A percentile compares a stretch with the other conserved stretches of the same genome.
Evolutionary conservation across 257 asterid species (phyloP).

Genomic region (Petunia axillaris): DNA sequence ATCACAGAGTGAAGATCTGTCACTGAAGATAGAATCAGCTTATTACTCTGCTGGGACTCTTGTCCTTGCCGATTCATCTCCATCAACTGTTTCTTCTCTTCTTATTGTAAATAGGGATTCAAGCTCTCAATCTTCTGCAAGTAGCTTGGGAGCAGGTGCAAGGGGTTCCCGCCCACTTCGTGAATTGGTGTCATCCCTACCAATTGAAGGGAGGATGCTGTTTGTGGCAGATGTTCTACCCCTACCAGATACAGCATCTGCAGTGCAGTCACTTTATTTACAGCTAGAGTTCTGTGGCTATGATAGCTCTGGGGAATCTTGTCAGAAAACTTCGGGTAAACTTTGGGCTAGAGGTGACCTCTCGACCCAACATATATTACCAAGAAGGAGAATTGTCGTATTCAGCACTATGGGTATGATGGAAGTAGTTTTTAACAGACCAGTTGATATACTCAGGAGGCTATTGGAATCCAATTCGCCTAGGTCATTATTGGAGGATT

Average conservation of each 20-base stretch:
- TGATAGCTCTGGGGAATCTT: conserved; percentile 65
- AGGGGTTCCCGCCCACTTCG: conserved; percentile 86
- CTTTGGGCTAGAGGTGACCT: conserved; percentile 96
- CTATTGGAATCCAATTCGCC: conserved; percentile 85
- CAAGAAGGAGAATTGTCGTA: conserved; percentile 79
- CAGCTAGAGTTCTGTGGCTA: conserved; percentile 68
- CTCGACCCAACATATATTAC: conserved; percentile 85
- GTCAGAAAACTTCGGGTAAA: conserved; percentile 68
- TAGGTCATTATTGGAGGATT: conserved; percentile 81
- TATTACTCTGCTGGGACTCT: conserved; percentile 80
- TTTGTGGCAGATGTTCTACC: conserved; percentile 89
- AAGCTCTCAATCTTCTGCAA: conserved; percentile 63
- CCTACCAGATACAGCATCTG: conserved; percentile 72
- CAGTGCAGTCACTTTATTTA: conserved; percentile 81
- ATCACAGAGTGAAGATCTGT: conserved; percentile 81
- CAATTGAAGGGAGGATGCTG: conserved; percentile 94
- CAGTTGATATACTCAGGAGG: conserved; percentile 82
- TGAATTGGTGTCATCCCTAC: conserved; percentile 80
- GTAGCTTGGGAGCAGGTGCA: conserved; percentile 64
- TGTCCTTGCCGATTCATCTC: conserved; percentile 90
- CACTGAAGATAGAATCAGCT: conserved; percentile 89
- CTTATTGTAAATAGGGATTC: conserved; percentile 82
- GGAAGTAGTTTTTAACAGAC: conserved; percentile 93
- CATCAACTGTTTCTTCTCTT: conserved; percentile 83
- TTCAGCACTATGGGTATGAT: conserved; percentile 99